Evolutionary conservation across 2,329 filamentous ascomycete genomes (phyloP).

Genomic region (Aspergillus hiratsukae): DNA sequence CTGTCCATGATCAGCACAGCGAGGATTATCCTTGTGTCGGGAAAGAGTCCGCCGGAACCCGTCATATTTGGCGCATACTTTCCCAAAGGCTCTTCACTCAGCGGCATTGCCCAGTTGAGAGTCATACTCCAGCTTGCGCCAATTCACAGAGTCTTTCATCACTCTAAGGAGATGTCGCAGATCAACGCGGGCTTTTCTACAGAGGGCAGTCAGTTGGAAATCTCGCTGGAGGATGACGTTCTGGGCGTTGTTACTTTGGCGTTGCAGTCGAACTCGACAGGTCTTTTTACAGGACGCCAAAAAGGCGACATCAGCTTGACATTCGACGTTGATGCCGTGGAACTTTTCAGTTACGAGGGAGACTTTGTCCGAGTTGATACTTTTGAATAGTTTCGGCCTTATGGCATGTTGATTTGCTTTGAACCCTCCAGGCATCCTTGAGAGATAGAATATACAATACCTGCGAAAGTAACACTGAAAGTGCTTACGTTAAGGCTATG

Average conservation of each 20-base stretch:
- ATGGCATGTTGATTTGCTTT: too few species aligned
- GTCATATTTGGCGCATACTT: neutral
- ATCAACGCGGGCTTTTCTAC: too few species aligned
- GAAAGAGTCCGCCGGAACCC: neutral
- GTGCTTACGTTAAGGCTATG: too few species aligned
- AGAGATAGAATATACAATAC: too few species aligned
- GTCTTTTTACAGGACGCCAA: too few species aligned
- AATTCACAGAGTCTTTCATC: neutral
- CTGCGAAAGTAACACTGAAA: too few species aligned
- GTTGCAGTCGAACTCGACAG: too few species aligned
- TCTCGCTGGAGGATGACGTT: too few species aligned
- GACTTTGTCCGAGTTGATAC: neutral
- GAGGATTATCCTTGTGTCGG: neutral
- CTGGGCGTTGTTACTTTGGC: too few species aligned
- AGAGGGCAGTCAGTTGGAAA: too few species aligned
- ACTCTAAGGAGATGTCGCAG: neutral
- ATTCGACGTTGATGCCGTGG: neutral
- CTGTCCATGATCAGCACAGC: neutral
- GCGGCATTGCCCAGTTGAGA: neutral
- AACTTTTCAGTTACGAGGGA: neutral
- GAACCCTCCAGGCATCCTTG: neutral
- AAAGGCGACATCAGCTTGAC: neutral
- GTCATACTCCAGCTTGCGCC: neutral
- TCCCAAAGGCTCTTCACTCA: neutral
- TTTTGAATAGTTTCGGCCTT: neutral